These are phyloP conservation scores for Sporothrix protearum DNA, from an alignment of 2,329 filamentous ascomycete species.

Conservation along the genomic window DNA sequence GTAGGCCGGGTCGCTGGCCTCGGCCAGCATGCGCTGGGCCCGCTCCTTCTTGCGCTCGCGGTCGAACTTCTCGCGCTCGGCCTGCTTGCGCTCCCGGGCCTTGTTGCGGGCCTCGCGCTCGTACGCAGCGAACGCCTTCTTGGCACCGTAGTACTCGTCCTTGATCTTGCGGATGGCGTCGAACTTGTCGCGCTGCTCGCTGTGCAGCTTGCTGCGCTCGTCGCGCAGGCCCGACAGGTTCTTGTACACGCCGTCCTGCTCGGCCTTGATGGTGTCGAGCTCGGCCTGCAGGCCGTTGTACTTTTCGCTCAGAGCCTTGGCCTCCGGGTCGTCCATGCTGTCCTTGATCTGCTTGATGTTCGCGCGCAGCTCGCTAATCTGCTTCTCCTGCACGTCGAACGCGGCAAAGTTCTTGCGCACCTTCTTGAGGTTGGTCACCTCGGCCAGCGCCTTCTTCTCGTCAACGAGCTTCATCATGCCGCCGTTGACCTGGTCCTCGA, in stretches of 20 bases:
- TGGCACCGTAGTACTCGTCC: conserved; percentile 79
- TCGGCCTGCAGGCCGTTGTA: conserved; percentile 84
- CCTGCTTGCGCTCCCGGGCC: conserved; percentile 71
- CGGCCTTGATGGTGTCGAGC: conserved; percentile 82
- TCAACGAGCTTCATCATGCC: conserved; percentile 95
- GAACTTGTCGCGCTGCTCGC: conserved; percentile 84
- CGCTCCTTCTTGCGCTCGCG: conserved; percentile 72
- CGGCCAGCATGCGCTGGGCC: conserved; percentile 71
- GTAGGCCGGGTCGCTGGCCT: conserved; percentile 83
- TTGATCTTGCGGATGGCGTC: conserved; percentile 78
- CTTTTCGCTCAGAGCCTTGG: conserved; percentile 79
- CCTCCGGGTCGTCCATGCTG: conserved; percentile 83
- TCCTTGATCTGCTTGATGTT: conserved; percentile 89
- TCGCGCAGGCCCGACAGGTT: conserved; percentile 79
- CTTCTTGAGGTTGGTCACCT: conserved; percentile 80
- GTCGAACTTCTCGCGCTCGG: conserved; percentile 71
- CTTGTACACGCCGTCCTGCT: conserved; percentile 90
- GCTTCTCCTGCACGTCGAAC: conserved; percentile 81
- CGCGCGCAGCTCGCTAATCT: conserved; percentile 79
- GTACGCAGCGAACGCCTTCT: conserved; percentile 77
- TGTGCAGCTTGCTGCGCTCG: conserved; percentile 77
- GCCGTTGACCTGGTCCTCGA: conserved; percentile 81
- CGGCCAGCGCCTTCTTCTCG: conserved; percentile 86
- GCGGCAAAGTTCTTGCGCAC: conserved; percentile 85
- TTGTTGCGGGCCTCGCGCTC: conserved; percentile 79